These are phyloP conservation scores for Phoenix dactylifera DNA, from an alignment of 176 grass and related monocot species.

Conservation along the genomic window DNA sequence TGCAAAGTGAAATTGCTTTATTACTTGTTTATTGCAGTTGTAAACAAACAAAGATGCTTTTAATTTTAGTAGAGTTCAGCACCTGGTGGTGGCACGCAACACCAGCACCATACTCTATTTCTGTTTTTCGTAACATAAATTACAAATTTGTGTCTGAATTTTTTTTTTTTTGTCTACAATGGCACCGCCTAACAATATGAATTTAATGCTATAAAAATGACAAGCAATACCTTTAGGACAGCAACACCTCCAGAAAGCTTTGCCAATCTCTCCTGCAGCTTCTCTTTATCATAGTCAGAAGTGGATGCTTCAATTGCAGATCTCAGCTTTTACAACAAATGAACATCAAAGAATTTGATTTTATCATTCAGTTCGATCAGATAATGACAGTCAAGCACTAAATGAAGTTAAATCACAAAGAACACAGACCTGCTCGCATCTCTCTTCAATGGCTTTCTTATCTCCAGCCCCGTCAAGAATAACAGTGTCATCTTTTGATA, in stretches of 20 bases:
- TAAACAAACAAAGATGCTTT: too few species aligned
- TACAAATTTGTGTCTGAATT: too few species aligned
- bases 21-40: too few species aligned
- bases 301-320: conserved; percentile 52
- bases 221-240: conserved; percentile 42
- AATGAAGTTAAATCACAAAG: conserved; percentile 1
- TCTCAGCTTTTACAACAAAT: conserved; percentile 32
- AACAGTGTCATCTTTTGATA: conserved; percentile 53
- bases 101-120: too few species aligned
- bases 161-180: too few species aligned
- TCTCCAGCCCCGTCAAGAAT: conserved; percentile 57
- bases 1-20: too few species aligned
- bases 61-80: too few species aligned
- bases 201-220: neutral
- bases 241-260: conserved; percentile 61
- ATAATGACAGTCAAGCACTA: neutral
- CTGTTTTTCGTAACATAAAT: too few species aligned
- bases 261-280: conserved; percentile 51
- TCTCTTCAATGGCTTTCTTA: conserved; percentile 49
- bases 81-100: too few species aligned
- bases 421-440: conserved; percentile 36
- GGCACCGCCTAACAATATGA: too few species aligned
- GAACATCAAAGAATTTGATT: neutral
- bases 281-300: conserved; percentile 57
- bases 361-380: too few species aligned